These are phyloP conservation scores for Decorospora gaudefroyi DNA, from an alignment of 2,329 filamentous ascomycete genomes.

Conservation along the genomic window DNA sequence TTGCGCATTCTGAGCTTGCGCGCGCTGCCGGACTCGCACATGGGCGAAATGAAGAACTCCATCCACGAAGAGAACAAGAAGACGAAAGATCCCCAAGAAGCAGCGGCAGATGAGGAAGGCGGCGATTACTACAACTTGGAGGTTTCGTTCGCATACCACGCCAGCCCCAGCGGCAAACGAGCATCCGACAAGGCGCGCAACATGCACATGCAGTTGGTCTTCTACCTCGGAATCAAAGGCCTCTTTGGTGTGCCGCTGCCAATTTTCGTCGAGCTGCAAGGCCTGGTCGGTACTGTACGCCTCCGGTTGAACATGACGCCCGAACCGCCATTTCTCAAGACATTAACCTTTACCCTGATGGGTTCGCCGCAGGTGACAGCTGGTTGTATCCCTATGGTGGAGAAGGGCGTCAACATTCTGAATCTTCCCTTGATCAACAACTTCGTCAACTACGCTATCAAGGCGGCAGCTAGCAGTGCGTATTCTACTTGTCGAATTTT, in stretches of 20 bases:
- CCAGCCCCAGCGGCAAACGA: constrained; percentile 70
- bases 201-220: constrained; percentile 96
- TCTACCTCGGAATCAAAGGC: constrained; percentile 88
- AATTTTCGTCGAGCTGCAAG: constrained; percentile 86
- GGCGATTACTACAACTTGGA: constrained; percentile 94
- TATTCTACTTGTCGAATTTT: background rate
- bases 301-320: constrained; percentile 83
- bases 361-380: constrained; percentile 87
- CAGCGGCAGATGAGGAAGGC: constrained; percentile 85
- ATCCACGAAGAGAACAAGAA: constrained; percentile 79
- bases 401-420: constrained; percentile 85
- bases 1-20: constrained; percentile 85
- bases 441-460: constrained; percentile 95
- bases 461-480: constrained; percentile 69
- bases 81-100: constrained; percentile 81
- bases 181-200: constrained; percentile 84
- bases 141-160: constrained; percentile 87
- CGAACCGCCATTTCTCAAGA: constrained; percentile 89
- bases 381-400: constrained; percentile 89
- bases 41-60: constrained; percentile 78
- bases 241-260: constrained; percentile 87
- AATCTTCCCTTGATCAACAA: constrained; percentile 93
- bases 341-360: constrained; percentile 91
- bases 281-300: constrained; percentile 85
- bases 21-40: constrained; percentile 79